Percentiles rank a stretch among this genome's conserved stretches.
phyloP scores from a whole-genome alignment of 768 basidiomycete species.

The Leccinum barrowsii region DNA sequence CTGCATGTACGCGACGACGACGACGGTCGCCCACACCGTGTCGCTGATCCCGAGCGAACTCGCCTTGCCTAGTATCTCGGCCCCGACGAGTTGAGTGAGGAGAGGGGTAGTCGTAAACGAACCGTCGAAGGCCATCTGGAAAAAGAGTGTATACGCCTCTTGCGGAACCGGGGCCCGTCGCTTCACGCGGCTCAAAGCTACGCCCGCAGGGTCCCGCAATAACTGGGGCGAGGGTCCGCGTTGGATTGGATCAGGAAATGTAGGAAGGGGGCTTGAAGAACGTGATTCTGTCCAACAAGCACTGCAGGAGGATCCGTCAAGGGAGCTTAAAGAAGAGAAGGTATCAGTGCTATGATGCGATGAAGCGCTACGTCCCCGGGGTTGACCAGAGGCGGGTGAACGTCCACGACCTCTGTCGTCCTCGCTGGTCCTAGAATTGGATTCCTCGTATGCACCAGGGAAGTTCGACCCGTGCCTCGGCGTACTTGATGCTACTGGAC shows the following conservation, averaged over 20 bases:
- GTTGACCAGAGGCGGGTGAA: not conserved
- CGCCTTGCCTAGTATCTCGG: conserved; percentile 29
- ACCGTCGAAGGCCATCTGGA: conserved; percentile 44
- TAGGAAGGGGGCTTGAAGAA: conserved; percentile 21
- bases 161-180: conserved; percentile 12
- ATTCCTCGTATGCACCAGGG: conserved; percentile 20
- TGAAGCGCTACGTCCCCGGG: conserved; percentile 8
- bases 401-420: conserved; percentile 3
- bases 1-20: conserved; percentile 45
- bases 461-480: not conserved
- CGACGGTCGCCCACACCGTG: conserved; percentile 46
- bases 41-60: conserved; percentile 31
- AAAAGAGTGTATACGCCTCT: conserved; percentile 36
- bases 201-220: not conserved
- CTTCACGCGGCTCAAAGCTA: not conserved
- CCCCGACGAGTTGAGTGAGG: conserved; percentile 37
- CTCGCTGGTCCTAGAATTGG: conserved; percentile 11
- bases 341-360: conserved; percentile 31
- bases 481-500: not conserved
- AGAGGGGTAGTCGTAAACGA: conserved; percentile 38
- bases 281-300: conserved; percentile 32
- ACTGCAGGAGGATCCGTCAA: conserved; percentile 37
- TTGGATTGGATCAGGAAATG: conserved; percentile 24
- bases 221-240: conserved; percentile 35
- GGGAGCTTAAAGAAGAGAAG: conserved; percentile 49